Base-by-base conservation (phyloP, 345 rosid species). In the Leavenworthia alabamica region DNA sequence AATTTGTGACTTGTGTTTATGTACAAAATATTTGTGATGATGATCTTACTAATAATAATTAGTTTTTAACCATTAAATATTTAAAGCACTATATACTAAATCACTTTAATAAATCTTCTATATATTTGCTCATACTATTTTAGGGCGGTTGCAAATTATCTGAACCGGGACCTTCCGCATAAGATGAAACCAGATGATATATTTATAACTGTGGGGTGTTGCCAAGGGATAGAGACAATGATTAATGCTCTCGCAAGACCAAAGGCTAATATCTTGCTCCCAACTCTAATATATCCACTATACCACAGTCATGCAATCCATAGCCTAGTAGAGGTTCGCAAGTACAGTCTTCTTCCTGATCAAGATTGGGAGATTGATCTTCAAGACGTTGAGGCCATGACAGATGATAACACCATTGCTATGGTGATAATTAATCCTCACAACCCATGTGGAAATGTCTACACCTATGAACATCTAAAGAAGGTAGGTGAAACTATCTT, bases 291-390 rank as follows among this genome's bases (percentile, higher is more conserved):
- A 0, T 83, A 31, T 60, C 81, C 85, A 1, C 70, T 39, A n/a
- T 86, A 79, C 36, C 69, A 79, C 22, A 69, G 72, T 36, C 26
- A 48, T 6, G 69, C 81, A 1, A 44, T 37, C 3, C 40, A 20
- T 6, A 47, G 64, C 43, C 16, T 33, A 22, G 68, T 81, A 1
- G 78, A 83, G 68, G 49, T 71, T 40, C 83, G 85, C 15, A 59
- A 74, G 47, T 79, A 74, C 14, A 75, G 81, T 69, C 83, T 79
- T 49, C 74, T 82, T 26, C 84, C 86, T 0, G 75, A 77, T 4
- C 68, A 23, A 44, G 77, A 82, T 14, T 82, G 88, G 86, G 92
- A 79, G 61, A 81, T 81, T 13, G 82, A 81, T 69, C 78, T 85
- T 8, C 75, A 70, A 26, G 72, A 68, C 20, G 55, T 83, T 10